A percentile compares a stretch with the other conserved stretches of the same genome.
These are phyloP conservation scores for Trichoderma sp. DNA, from an alignment of 2,329 filamentous ascomycete species.

Conservation along the genomic window DNA sequence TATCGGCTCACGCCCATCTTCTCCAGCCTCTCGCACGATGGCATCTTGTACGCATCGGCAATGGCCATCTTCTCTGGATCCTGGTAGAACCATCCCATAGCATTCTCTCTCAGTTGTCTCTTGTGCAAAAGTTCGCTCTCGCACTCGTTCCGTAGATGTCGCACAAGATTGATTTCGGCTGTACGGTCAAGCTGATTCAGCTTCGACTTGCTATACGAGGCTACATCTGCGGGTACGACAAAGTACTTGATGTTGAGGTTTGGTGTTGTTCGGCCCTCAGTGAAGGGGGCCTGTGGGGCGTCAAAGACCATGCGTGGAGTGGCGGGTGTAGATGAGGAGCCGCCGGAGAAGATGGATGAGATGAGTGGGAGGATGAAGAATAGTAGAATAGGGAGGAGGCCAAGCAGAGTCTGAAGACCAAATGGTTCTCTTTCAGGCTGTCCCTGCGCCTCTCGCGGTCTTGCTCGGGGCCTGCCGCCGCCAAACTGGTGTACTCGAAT, in stretches of 20 bases:
- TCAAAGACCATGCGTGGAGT: conserved; percentile 79
- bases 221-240: conserved; percentile 77
- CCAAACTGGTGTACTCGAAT: conserved; percentile 96
- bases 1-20: conserved; percentile 43
- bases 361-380: conserved; percentile 86
- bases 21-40: conserved; percentile 57
- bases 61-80: conserved; percentile 78
- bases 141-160: conserved; percentile 70
- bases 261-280: conserved; percentile 70
- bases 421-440: conserved; percentile 55
- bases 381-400: conserved; percentile 84
- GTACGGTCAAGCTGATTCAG: conserved; percentile 74
- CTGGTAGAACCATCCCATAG: conserved; percentile 84
- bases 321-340: conserved; percentile 40
- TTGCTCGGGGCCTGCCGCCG: conserved; percentile 72
- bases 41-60: conserved; percentile 60
- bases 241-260: conserved; percentile 80
- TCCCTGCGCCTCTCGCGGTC: conserved; percentile 68
- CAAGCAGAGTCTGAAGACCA: conserved; percentile 65
- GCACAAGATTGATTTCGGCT: conserved; percentile 75
- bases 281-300: conserved; percentile 69
- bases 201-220: conserved; percentile 69
- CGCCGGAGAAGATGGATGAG: conserved; percentile 74
- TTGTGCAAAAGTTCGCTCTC: conserved; percentile 70
- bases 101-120: conserved; percentile 72